These are phyloP conservation scores for Solanum chilense DNA, from an alignment of 257 asterid species.

Conservation along the genomic window DNA sequence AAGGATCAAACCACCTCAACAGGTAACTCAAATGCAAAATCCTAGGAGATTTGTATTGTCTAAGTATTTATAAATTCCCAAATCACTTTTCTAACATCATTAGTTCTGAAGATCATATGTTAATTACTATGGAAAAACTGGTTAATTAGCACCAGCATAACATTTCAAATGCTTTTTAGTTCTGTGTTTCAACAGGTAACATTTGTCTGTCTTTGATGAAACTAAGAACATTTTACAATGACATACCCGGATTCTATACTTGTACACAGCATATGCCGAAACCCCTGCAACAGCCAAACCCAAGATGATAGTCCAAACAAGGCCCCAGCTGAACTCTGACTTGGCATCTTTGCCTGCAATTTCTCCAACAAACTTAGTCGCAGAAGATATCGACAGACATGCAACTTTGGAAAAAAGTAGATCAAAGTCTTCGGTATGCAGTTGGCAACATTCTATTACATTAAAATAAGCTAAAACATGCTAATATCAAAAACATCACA, in stretches of 20 bases:
- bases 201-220: background rate
- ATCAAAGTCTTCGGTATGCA: background rate
- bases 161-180: background rate
- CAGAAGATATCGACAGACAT: background rate
- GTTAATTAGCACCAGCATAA: background rate
- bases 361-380: background rate
- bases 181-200: background rate
- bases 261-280: conserved; percentile 71
- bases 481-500: background rate
- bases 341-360: conserved; percentile 52
- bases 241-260: conserved; percentile 81
- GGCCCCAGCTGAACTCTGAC: conserved; percentile 47
- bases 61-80: background rate
- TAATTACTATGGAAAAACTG: background rate
- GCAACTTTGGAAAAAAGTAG: background rate
- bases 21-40: background rate
- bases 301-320: conserved; percentile 54
- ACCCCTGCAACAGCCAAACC: conserved; percentile 57
- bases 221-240: background rate
- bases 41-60: background rate
- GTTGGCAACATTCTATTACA: background rate
- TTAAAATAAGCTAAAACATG: background rate
- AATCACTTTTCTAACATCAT: background rate
- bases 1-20: background rate
- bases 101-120: background rate